Evolutionary conservation across 2,329 filamentous ascomycete genomes (phyloP).

Genomic region (Zarea fungicola): DNA sequence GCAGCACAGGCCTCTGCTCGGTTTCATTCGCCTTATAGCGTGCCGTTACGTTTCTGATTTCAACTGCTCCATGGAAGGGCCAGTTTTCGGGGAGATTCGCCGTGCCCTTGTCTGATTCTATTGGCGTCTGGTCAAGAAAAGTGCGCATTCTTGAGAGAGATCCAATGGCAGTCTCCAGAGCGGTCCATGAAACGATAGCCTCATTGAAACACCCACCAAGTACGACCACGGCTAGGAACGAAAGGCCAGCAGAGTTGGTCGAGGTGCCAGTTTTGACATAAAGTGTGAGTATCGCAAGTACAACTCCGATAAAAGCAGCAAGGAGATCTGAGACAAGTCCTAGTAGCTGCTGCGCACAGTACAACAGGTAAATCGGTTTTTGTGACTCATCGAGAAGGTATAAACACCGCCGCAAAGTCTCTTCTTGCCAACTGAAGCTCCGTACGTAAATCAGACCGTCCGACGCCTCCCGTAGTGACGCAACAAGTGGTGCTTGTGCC

Average conservation of each 20-base stretch:
- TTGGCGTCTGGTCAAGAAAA: not conserved
- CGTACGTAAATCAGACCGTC: not conserved
- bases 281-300: not conserved
- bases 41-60: not conserved
- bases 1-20: not conserved
- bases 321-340: not conserved
- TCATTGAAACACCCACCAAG: not conserved
- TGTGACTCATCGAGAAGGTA: not conserved
- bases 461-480: not conserved
- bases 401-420: accelerated
- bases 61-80: not conserved
- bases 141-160: not conserved
- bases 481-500: not conserved
- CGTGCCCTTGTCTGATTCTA: not conserved
- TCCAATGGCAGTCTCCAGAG: not conserved
- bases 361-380: not conserved
- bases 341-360: not conserved
- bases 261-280: not conserved
- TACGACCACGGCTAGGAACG: not conserved
- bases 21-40: not conserved
- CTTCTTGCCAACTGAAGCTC: not conserved
- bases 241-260: not conserved
- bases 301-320: not conserved
- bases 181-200: not conserved
- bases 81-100: not conserved